Conservation (phyloP, 2,329 filamentous ascomycete genomes). For the Aspergillus aculeatus region DNA sequence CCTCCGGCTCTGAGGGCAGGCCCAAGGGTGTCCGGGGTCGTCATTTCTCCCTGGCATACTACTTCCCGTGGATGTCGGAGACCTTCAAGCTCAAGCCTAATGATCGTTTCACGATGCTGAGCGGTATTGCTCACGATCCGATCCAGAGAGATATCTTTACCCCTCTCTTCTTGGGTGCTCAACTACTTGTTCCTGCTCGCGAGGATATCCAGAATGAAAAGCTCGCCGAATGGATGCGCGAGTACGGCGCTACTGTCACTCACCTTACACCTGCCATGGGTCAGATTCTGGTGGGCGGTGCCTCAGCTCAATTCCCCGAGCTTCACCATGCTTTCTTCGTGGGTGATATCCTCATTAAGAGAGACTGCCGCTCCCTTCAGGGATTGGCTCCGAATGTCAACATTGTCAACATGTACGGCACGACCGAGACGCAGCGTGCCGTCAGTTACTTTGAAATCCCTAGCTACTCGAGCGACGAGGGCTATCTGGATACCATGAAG, state of each 20-base stretch:
- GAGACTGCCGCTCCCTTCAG: slow-evolving; percentile 76
- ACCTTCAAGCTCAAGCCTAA: slow-evolving; percentile 71
- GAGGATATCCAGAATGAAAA: slow-evolving; percentile 86
- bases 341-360: slow-evolving; percentile 82
- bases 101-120: slow-evolving; percentile 77
- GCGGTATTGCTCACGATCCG: slow-evolving; percentile 71
- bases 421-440: slow-evolving; percentile 77
- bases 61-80: slow-evolving; percentile 92
- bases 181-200: slow-evolving; percentile 72
- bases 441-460: slow-evolving; percentile 83
- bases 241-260: slow-evolving; percentile 71
- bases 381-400: slow-evolving; percentile 70
- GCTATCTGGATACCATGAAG: slow-evolving; percentile 62
- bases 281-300: slow-evolving; percentile 85
- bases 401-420: slow-evolving; percentile 85
- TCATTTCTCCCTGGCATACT: slow-evolving; percentile 81
- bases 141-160: slow-evolving; percentile 76
- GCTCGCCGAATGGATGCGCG: slow-evolving; percentile 83
- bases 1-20: slow-evolving; percentile 69
- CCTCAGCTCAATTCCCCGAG: slow-evolving; percentile 71
- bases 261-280: slow-evolving; percentile 97
- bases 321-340: slow-evolving; percentile 86
- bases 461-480: slow-evolving; percentile 61
- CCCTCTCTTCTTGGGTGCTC: slow-evolving; percentile 79
- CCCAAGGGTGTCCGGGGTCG: slow-evolving; percentile 86